Conservation (phyloP, 2,329 filamentous ascomycete species). For the Leptographium lundbergii region DNA sequence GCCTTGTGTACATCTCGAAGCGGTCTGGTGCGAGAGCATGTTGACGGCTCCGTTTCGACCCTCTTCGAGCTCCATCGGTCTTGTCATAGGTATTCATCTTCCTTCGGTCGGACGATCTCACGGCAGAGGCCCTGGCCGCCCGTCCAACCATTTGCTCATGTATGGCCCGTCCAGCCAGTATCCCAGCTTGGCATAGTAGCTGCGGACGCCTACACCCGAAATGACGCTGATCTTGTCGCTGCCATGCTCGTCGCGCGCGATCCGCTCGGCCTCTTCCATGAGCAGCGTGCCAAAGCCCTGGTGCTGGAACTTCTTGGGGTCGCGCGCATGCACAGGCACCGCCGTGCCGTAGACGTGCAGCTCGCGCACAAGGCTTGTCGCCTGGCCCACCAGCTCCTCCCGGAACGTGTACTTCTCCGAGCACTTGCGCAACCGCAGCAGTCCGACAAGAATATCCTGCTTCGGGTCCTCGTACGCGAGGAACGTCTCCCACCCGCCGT, state of each 20-base stretch:
- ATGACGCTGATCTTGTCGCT: constrained; percentile 94
- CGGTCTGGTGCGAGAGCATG: background rate
- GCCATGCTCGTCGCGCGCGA: constrained; percentile 86
- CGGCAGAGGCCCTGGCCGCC: constrained; percentile 15
- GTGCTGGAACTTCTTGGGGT: constrained; percentile 95
- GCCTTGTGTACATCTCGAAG: too few species aligned
- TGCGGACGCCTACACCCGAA: constrained; percentile 90
- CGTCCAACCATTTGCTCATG: constrained; percentile 54
- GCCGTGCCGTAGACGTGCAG: constrained; percentile 95
- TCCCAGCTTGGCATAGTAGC: constrained; percentile 86
- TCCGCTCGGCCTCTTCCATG: constrained; percentile 96
- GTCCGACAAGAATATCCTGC: constrained; percentile 90
- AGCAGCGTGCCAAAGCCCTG: constrained; percentile 91
- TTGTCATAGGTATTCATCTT: background rate
- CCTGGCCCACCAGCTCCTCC: constrained; percentile 72
- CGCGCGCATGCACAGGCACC: constrained; percentile 90
- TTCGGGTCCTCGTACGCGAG: constrained; percentile 96
- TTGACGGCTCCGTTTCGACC: background rate
- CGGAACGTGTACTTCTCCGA: constrained; percentile 86
- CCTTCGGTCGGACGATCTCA: background rate
- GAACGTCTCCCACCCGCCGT: constrained; percentile 98
- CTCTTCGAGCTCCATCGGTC: background rate
- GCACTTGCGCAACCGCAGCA: constrained; percentile 83
- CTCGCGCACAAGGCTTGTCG: constrained; percentile 84
- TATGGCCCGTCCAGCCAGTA: constrained; percentile 92